Percentiles rank a stretch among this genome's conserved stretches.
These are phyloP conservation scores for Phytophthora crassamura DNA, from an alignment of 352 stramenopile genomes.

Conservation along the genomic window DNA sequence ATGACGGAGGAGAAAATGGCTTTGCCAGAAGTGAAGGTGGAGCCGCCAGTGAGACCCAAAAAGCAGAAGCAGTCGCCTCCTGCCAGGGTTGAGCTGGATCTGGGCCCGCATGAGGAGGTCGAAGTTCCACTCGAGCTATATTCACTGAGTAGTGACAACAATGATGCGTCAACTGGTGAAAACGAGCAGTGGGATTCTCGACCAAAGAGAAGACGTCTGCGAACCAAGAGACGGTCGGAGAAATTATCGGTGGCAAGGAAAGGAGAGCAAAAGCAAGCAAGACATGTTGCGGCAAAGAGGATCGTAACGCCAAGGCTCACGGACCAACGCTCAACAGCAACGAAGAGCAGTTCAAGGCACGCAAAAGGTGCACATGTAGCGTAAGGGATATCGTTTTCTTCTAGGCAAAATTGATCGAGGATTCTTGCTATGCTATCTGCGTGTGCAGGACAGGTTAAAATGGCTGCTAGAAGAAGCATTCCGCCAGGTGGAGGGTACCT, in stretches of 20 bases:
- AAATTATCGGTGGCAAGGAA: slow-evolving; percentile 4
- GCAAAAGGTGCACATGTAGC: slow-evolving; percentile 15
- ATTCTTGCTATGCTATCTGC: slow-evolving; percentile 1
- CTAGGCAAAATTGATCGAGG: slow-evolving; percentile 7
- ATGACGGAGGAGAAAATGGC: background rate
- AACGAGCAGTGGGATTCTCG: background rate
- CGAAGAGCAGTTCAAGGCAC: background rate
- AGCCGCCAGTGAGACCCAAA: background rate
- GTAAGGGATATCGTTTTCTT: background rate
- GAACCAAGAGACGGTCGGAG: slow-evolving; percentile 12
- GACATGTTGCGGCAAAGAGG: background rate
- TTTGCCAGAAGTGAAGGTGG: slow-evolving; percentile 1
- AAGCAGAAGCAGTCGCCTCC: slow-evolving; percentile 3
- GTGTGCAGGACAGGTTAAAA: slow-evolving; percentile 16
- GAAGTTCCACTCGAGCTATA: slow-evolving; percentile 19
- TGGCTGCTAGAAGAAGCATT: slow-evolving; percentile 13
- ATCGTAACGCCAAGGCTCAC: background rate
- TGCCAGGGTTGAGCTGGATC: slow-evolving; percentile 3
- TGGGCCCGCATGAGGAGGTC: background rate
- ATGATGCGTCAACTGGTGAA: slow-evolving; percentile 3
- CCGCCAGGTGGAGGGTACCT: slow-evolving; percentile 5
- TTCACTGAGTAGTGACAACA: slow-evolving; percentile 11
- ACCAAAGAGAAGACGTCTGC: slow-evolving; percentile 10
- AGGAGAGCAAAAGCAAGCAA: background rate
- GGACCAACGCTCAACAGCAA: background rate